Conservation (phyloP, 2,329 filamentous ascomycete species). For the Talaromyces sp. region DNA sequence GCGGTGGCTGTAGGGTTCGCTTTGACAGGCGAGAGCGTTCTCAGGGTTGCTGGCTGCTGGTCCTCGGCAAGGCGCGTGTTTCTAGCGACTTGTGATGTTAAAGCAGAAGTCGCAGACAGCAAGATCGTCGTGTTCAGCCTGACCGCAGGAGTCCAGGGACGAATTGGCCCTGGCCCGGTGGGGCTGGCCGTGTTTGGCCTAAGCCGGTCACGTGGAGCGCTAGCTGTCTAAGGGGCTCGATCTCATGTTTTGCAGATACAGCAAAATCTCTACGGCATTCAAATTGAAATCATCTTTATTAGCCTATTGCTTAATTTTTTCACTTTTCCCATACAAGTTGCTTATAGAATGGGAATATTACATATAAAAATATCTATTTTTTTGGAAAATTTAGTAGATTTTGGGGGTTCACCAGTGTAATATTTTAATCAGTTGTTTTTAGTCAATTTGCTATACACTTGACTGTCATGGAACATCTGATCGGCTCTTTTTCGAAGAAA, state of each 20-base stretch:
- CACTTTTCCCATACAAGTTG: no score
- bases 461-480: not conserved
- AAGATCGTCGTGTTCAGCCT: not conserved
- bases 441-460: no score
- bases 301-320: no score
- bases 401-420: no score
- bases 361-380: no score
- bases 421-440: no score
- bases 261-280: no score
- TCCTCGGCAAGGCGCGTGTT: not conserved
- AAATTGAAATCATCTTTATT: no score
- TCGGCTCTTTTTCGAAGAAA: not conserved
- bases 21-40: not conserved
- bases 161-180: not conserved
- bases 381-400: no score
- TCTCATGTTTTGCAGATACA: not conserved
- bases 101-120: not conserved
- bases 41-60: not conserved
- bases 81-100: not conserved
- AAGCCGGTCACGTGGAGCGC: not conserved
- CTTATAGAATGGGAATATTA: no score
- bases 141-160: not conserved
- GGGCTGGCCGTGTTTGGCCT: not conserved
- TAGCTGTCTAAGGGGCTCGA: not conserved
- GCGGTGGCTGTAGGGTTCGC: not conserved